phyloP scores from a whole-genome alignment of 108 stramenopile species.

The Cyclotella baltica region DNA sequence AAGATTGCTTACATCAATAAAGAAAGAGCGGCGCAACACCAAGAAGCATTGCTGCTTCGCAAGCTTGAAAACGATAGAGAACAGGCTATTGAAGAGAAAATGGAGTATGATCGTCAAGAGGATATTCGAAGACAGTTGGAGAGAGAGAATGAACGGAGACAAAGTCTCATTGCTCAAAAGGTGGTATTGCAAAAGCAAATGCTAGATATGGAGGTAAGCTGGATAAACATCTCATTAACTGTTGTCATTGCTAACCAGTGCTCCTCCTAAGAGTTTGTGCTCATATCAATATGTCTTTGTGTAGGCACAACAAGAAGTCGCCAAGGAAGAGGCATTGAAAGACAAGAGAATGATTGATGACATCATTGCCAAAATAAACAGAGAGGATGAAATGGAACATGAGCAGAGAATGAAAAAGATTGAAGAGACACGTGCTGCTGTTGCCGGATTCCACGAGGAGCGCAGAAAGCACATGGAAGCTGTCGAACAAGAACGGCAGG shows the following conservation, averaged over 20 bases:
- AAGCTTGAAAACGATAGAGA: slow-evolving; percentile 63
- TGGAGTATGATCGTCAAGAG: slow-evolving; percentile 66
- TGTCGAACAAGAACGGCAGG: slow-evolving; percentile 49
- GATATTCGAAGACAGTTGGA: slow-evolving; percentile 52
- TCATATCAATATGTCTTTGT: too few species aligned
- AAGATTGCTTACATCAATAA: slow-evolving; percentile 79
- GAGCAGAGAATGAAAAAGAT: slow-evolving; percentile 51
- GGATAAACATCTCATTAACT: not conserved
- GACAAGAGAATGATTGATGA: slow-evolving; percentile 69
- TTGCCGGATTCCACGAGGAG: slow-evolving; percentile 55
- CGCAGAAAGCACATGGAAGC: slow-evolving; percentile 37
- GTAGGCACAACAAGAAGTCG: slow-evolving; percentile 50
- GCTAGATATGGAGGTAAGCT: slow-evolving; percentile 51
- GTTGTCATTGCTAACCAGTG: not conserved
- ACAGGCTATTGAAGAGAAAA: slow-evolving; percentile 70
- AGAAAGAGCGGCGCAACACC: slow-evolving; percentile 77
- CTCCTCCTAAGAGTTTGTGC: too few species aligned
- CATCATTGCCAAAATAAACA: slow-evolving; percentile 63
- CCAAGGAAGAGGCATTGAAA: slow-evolving; percentile 47
- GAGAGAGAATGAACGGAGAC: slow-evolving; percentile 48
- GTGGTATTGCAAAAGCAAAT: slow-evolving; percentile 70
- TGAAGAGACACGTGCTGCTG: slow-evolving; percentile 61
- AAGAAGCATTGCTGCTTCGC: slow-evolving; percentile 60
- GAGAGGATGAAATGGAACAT: slow-evolving; percentile 60
- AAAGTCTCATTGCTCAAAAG: slow-evolving; percentile 55